Evolutionary conservation across 1,284 basidiomycete genomes (phyloP).

Genomic region (Porogramme epimiltina): DNA sequence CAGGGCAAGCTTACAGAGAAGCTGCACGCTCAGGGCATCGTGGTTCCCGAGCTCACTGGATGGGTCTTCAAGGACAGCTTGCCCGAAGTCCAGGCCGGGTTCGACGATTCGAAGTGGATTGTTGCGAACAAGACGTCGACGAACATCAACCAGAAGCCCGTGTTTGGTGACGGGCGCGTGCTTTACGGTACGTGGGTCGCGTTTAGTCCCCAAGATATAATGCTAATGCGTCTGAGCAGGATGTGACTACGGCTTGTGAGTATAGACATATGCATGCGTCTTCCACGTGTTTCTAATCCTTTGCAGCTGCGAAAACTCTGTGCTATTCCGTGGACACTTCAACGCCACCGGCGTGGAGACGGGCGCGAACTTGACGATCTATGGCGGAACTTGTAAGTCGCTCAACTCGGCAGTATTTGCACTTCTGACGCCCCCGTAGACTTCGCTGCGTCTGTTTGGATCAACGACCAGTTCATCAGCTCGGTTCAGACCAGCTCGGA

Average conservation of each 20-base stretch:
- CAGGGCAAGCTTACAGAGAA: constrained; percentile 9
- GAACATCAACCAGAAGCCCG: constrained; percentile 65
- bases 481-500: constrained; percentile 66
- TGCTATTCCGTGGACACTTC: constrained; percentile 84
- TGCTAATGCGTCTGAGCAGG: constrained; percentile 38
- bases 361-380: constrained; percentile 71
- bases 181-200: constrained; percentile 53
- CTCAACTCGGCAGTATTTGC: neutral
- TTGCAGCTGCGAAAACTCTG: constrained; percentile 72
- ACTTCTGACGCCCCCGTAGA: constrained; percentile 38
- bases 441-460: constrained; percentile 79
- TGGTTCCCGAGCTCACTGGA: constrained; percentile 43
- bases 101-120: constrained; percentile 65
- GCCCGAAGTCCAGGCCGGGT: constrained; percentile 60
- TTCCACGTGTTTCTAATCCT: neutral
- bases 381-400: constrained; percentile 71
- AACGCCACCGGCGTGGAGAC: constrained; percentile 55
- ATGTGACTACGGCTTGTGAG: constrained; percentile 82
- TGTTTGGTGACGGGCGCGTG: constrained; percentile 73
- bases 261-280: neutral
- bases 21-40: constrained; percentile 17
- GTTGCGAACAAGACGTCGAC: constrained; percentile 69
- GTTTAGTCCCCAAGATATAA: too few species aligned
- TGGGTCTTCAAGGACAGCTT: constrained; percentile 77
- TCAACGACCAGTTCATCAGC: constrained; percentile 71